These are phyloP conservation scores for Colletotrichum ledebouriae DNA, from an alignment of 2,329 filamentous ascomycete species.

Conservation along the genomic window DNA sequence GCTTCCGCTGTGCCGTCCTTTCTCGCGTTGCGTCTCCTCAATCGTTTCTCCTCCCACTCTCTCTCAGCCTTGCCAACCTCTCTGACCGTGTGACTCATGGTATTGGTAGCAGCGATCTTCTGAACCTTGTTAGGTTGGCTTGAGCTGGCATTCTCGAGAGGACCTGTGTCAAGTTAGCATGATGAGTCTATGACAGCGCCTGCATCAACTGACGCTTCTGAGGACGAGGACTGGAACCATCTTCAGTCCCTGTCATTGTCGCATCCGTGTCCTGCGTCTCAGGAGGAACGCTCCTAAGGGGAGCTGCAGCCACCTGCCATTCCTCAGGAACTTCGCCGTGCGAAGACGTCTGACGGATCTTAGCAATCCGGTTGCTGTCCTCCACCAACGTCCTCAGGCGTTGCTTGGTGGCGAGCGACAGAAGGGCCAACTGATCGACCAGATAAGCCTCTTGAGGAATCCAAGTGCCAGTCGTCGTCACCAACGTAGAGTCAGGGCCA, in stretches of 20 bases:
- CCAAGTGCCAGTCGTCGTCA: slow-evolving; percentile 75
- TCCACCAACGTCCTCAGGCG: slow-evolving; percentile 81
- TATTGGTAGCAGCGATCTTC: slow-evolving; percentile 63
- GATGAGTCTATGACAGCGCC: slow-evolving; percentile 16
- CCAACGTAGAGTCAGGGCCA: slow-evolving; percentile 73
- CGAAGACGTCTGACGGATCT: slow-evolving; percentile 80
- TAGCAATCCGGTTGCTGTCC: slow-evolving; percentile 79
- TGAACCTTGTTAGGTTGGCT: slow-evolving; percentile 61
- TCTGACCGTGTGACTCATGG: slow-evolving; percentile 67
- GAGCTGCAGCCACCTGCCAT: slow-evolving; percentile 78
- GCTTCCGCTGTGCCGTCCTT: slow-evolving; percentile 68
- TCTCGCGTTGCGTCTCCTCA: slow-evolving; percentile 76
- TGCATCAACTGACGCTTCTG: slow-evolving; percentile 69
- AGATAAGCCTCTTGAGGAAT: slow-evolving; percentile 82
- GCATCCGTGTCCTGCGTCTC: slow-evolving; percentile 38
- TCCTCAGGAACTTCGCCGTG: slow-evolving; percentile 84
- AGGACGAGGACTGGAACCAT: slow-evolving; percentile 66
- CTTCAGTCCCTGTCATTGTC: slow-evolving; percentile 53
- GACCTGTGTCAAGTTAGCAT: slow-evolving; percentile 52
- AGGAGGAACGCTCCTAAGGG: slow-evolving; percentile 53
- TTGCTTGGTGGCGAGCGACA: slow-evolving; percentile 87
- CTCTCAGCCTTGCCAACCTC: slow-evolving; percentile 75
- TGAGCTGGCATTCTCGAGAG: slow-evolving; percentile 48
- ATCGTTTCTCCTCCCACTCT: slow-evolving; percentile 78
- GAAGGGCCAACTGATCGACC: slow-evolving; percentile 84